Conservation (phyloP, 2,329 filamentous ascomycete genomes). For the Epichloe amarillans region DNA sequence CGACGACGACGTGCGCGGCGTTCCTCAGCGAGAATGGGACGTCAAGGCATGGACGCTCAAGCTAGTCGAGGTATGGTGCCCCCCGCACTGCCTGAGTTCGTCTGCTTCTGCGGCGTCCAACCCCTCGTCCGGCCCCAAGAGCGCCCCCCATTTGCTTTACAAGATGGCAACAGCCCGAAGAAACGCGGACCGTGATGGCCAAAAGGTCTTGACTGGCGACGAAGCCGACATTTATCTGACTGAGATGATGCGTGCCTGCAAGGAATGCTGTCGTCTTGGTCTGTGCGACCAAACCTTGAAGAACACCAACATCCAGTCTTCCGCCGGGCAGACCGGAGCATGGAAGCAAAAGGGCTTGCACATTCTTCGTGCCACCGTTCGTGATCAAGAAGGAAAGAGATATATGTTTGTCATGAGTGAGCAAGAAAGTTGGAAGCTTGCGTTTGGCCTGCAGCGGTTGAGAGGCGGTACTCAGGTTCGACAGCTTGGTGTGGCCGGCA, state of each 20-base stretch:
- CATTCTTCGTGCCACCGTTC: constrained; percentile 47
- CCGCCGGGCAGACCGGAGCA: constrained; percentile 35
- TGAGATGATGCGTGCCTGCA: constrained; percentile 51
- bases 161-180: constrained; percentile 35
- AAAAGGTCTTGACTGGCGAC: constrained; percentile 43
- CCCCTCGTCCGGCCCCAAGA: constrained; percentile 24
- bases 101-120: constrained; percentile 26
- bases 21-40: constrained; percentile 96
- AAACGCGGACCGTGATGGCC: constrained; percentile 33
- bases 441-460: constrained; percentile 46
- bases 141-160: constrained; percentile 31
- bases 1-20: constrained; percentile 82
- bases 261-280: constrained; percentile 46
- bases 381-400: constrained; percentile 53
- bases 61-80: constrained; percentile 76
- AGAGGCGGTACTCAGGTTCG: constrained; percentile 46
- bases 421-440: constrained; percentile 56
- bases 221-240: constrained; percentile 53
- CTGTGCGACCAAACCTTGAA: constrained; percentile 32
- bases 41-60: constrained; percentile 97
- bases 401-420: constrained; percentile 52
- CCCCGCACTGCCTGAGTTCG: constrained; percentile 44
- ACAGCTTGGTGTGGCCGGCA: constrained; percentile 43
- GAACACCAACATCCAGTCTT: constrained; percentile 27
- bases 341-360: constrained; percentile 44